A percentile compares a stretch with the other conserved stretches of the same genome.
phyloP scores from a whole-genome alignment of 2,329 filamentous ascomycete genomes.

The Epichloe bromicola region DNA sequence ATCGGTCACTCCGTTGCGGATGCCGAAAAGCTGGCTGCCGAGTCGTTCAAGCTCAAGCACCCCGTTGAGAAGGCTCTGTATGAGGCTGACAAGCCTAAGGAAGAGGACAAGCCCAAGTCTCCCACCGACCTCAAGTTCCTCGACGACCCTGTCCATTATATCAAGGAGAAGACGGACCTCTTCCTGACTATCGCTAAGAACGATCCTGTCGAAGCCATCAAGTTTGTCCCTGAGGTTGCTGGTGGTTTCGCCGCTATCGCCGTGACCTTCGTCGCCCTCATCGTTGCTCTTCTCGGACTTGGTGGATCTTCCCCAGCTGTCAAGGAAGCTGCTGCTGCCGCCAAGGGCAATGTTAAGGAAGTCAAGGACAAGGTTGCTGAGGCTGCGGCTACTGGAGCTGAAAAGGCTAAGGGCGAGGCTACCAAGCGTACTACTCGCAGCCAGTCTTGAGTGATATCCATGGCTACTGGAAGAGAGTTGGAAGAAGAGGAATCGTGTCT shows the following conservation, averaged over 20 bases:
- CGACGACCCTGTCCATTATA: constrained; percentile 76
- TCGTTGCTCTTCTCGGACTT: constrained; percentile 52
- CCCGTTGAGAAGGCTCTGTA: constrained; percentile 69
- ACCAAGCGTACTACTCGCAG: constrained; percentile 47
- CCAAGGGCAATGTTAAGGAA: constrained; percentile 60
- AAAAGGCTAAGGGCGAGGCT: constrained; percentile 63
- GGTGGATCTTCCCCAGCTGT: constrained; percentile 54
- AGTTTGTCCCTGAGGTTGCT: constrained; percentile 84
- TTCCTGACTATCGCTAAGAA: constrained; percentile 75
- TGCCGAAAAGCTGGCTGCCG: constrained; percentile 73
- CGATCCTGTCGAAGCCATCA: constrained; percentile 72
- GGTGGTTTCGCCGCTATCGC: constrained; percentile 62
- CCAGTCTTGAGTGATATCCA: constrained; percentile 29
- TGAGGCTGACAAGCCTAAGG: constrained; percentile 68
- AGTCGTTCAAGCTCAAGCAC: constrained; percentile 85
- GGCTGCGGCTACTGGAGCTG: constrained; percentile 47
- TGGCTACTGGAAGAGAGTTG: not conserved
- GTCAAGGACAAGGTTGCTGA: constrained; percentile 54
- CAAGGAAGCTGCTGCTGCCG: constrained; percentile 56
- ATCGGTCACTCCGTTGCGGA: constrained; percentile 94
- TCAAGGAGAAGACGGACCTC: constrained; percentile 86
- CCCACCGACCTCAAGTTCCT: constrained; percentile 73
- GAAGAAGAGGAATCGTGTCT: not conserved
- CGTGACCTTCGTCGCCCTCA: constrained; percentile 56
- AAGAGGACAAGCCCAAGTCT: constrained; percentile 48